Conservation (phyloP, 192 early-diverging fungal genomes). For the Coemansia sp. region DNA sequence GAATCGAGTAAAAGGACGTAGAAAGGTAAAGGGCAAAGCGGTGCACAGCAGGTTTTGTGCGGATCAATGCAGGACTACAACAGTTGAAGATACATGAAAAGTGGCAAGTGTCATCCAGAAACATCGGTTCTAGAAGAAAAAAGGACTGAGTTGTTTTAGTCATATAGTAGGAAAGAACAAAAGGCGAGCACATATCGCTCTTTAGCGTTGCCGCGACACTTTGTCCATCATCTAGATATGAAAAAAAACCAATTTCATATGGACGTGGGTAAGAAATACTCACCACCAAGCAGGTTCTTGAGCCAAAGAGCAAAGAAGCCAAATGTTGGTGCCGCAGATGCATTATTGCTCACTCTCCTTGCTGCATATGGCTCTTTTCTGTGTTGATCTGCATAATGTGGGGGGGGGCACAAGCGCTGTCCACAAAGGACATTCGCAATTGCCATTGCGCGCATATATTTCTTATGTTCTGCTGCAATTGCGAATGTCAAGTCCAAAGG, state of each 20-base stretch:
- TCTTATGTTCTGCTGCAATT: not conserved
- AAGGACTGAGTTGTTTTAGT: too few species aligned
- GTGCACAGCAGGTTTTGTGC: not conserved
- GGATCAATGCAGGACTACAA: not conserved
- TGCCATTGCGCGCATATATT: not conserved
- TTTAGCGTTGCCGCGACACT: not conserved
- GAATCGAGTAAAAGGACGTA: not conserved
- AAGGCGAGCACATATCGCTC: not conserved
- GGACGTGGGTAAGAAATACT: not conserved
- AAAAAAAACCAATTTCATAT: not conserved
- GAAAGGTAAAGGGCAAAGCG: not conserved
- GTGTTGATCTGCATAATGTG: not conserved
- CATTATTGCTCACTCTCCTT: not conserved
- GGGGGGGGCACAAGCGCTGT: not conserved
- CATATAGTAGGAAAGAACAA: not conserved
- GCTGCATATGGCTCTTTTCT: not conserved
- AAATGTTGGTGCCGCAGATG: not conserved
- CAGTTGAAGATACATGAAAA: not conserved
- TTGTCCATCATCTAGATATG: not conserved
- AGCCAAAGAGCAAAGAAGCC: slow-evolving; percentile 2
- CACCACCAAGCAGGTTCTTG: not conserved
- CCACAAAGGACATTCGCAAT: slow-evolving; percentile 3
- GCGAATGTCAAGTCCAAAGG: not conserved
- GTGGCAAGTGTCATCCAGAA: not conserved
- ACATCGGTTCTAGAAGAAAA: too few species aligned